Percentiles rank a stretch among this genome's conserved stretches.
Conservation (phyloP, 2,329 filamentous ascomycete genomes). For the Teratosphaeriaceae sp. region DNA sequence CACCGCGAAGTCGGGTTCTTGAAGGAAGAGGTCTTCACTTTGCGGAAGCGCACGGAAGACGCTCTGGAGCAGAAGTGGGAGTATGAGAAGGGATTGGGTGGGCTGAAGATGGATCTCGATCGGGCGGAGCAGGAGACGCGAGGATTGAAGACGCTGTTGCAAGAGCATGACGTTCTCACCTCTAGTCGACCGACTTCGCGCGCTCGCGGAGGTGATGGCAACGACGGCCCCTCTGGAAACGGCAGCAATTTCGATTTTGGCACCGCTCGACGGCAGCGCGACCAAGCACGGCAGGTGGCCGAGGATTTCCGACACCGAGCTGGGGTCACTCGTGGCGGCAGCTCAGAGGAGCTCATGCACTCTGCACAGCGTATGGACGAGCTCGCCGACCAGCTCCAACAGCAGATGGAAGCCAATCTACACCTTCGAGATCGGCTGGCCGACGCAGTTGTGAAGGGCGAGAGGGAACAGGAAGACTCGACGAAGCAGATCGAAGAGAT, state of each 20-base stretch:
- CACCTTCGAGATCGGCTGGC: constrained; percentile 68
- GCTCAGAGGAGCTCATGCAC: constrained; percentile 56
- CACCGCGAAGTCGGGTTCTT: constrained; percentile 74
- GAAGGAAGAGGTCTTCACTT: constrained; percentile 73
- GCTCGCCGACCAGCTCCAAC: constrained; percentile 69
- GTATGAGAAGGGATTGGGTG: constrained; percentile 81
- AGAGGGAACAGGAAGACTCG: constrained; percentile 73
- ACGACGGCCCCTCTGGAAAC: constrained; percentile 23
- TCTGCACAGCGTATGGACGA: constrained; percentile 74
- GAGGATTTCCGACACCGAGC: constrained; percentile 56
- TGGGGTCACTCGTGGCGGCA: constrained; percentile 42
- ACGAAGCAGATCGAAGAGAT: constrained; percentile 76
- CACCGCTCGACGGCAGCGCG: constrained; percentile 62
- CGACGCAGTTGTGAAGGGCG: constrained; percentile 74
- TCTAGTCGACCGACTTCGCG: constrained; percentile 48
- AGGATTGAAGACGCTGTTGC: constrained; percentile 69
- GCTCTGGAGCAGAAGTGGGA: constrained; percentile 95
- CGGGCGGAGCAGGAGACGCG: constrained; percentile 88
- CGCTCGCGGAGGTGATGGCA: constrained; percentile 13
- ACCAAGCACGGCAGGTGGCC: constrained; percentile 62
- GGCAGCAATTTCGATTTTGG: constrained; percentile 60
- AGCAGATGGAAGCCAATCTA: constrained; percentile 73
- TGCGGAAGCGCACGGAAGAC: constrained; percentile 84
- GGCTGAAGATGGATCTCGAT: constrained; percentile 94
- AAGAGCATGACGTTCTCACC: constrained; percentile 75